Evolutionary conservation across 805 yeast species (phyloP).

Genomic region (Wickerhamomyces canadensis): DNA sequence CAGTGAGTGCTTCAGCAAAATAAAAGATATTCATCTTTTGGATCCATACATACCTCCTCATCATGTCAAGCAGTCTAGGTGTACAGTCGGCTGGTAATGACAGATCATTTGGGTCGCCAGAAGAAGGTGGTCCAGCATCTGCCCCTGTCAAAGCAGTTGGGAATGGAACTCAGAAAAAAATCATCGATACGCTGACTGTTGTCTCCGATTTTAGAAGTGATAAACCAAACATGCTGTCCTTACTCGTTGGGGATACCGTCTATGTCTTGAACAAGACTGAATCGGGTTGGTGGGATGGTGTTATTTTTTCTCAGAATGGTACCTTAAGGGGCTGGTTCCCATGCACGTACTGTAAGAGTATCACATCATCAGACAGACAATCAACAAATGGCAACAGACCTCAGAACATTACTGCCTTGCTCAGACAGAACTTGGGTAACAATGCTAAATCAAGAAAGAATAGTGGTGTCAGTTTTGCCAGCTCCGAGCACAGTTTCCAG

Average conservation of each 20-base stretch:
- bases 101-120: too few relatives aligned
- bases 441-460: conserved; percentile 36
- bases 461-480: conserved; percentile 45
- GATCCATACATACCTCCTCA: too few relatives aligned
- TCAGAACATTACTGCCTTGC: conserved; percentile 13
- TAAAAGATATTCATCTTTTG: too few relatives aligned
- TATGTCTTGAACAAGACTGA: conserved; percentile 61
- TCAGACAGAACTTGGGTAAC: conserved; percentile 20
- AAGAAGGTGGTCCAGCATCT: neutral
- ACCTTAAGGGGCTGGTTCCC: conserved; percentile 83
- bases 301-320: conserved; percentile 28
- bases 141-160: neutral
- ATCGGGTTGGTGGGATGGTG: conserved; percentile 89
- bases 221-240: conserved; percentile 44
- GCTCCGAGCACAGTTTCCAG: conserved; percentile 19
- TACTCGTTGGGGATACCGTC: conserved; percentile 62
- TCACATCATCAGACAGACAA: conserved; percentile 4
- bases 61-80: too few relatives aligned
- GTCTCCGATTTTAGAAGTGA: conserved; percentile 50
- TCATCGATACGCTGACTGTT: conserved; percentile 55
- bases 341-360: conserved; percentile 44
- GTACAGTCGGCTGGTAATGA: too few relatives aligned
- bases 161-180: conserved; percentile 12
- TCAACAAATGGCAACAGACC: conserved; percentile 8
- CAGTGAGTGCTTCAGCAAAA: too few relatives aligned